Conservation (phyloP, 140 eudicot species). For the Ambrosia hybrid region DNA sequence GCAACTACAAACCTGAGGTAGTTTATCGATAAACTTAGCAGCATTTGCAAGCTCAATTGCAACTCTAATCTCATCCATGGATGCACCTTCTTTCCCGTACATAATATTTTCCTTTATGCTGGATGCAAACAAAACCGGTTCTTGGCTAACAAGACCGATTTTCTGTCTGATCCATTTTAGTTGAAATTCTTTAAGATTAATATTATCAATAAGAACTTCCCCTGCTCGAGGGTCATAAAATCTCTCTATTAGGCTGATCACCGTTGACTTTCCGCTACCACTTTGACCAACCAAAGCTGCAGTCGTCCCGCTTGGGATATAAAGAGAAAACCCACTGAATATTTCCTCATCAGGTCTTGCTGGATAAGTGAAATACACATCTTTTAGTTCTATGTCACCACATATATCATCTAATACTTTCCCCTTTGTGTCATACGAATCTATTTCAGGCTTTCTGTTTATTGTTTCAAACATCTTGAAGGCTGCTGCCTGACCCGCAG, state of each 20-base stretch:
- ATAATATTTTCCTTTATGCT: constrained; percentile 90
- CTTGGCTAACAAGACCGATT: constrained; percentile 97
- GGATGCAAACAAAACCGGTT: constrained; percentile 81
- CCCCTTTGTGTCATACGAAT: constrained; percentile 70
- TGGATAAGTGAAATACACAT: constrained; percentile 74
- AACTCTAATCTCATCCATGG: constrained; percentile 80
- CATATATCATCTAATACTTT: constrained; percentile 61
- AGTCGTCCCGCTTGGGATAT: constrained; percentile 71
- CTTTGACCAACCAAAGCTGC: constrained; percentile 98
- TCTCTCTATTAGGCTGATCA: constrained; percentile 82
- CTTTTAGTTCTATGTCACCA: constrained; percentile 69
- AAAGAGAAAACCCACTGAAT: constrained; percentile 73
- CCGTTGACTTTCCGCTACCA: constrained; percentile 97
- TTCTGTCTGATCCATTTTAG: constrained; percentile 94
- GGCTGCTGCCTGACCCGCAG: constrained; percentile 96
- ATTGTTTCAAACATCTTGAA: constrained; percentile 94
- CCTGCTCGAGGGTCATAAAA: constrained; percentile 92
- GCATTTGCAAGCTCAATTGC: constrained; percentile 97
- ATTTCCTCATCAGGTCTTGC: constrained; percentile 76
- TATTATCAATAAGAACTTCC: constrained; percentile 77
- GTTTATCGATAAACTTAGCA: constrained; percentile 80
- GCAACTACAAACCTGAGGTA: constrained; percentile 61
- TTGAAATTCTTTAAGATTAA: constrained; percentile 78
- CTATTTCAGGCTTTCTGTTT: constrained; percentile 76
- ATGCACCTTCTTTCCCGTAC: constrained; percentile 84